phyloP scores from a whole-genome alignment of 2,329 filamentous ascomycete species.

The Onygenales sp. region DNA sequence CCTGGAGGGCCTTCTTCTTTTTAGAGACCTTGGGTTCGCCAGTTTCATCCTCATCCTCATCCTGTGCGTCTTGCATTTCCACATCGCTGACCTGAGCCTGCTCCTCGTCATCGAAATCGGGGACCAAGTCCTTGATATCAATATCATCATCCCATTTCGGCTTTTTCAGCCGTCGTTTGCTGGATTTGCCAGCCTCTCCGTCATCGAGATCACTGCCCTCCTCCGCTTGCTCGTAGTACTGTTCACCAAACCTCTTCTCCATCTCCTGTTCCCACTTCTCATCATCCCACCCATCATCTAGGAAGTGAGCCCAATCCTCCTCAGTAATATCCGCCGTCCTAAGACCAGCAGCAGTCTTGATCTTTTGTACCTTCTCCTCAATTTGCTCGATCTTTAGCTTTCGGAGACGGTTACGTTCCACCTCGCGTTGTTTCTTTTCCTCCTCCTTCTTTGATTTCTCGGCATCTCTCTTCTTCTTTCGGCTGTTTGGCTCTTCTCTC shows the following conservation, averaged over 20 bases:
- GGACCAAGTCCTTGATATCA: slow-evolving; percentile 85
- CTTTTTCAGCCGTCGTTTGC: slow-evolving; percentile 62
- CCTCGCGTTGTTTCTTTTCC: slow-evolving; percentile 64
- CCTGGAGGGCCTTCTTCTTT: slow-evolving; percentile 37
- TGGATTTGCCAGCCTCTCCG: slow-evolving; percentile 32
- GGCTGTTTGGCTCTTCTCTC: slow-evolving; percentile 66
- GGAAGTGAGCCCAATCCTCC: slow-evolving; percentile 73
- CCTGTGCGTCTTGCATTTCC: slow-evolving; percentile 30
- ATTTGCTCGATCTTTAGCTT: slow-evolving; percentile 88
- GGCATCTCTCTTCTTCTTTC: slow-evolving; percentile 68
- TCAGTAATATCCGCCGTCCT: slow-evolving; percentile 57
- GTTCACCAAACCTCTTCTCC: slow-evolving; percentile 75
- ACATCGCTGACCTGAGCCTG: slow-evolving; percentile 45
- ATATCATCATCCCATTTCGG: slow-evolving; percentile 95
- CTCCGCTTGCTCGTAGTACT: slow-evolving; percentile 69
- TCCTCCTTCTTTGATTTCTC: slow-evolving; percentile 70
- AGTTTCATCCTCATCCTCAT: slow-evolving; percentile 24
- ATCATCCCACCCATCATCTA: slow-evolving; percentile 84
- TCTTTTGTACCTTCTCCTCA: slow-evolving; percentile 74
- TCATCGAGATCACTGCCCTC: slow-evolving; percentile 37
- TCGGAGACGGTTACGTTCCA: slow-evolving; percentile 73
- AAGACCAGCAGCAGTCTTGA: slow-evolving; percentile 80
- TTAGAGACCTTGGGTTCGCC: slow-evolving; percentile 16
- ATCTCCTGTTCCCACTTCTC: slow-evolving; percentile 87
- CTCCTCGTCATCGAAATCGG: slow-evolving; percentile 68